Percentiles rank a stretch among this genome's conserved stretches.
These are phyloP conservation scores for Trichoderma simmonsii DNA, from an alignment of 2,329 filamentous ascomycete species.

Conservation along the genomic window DNA sequence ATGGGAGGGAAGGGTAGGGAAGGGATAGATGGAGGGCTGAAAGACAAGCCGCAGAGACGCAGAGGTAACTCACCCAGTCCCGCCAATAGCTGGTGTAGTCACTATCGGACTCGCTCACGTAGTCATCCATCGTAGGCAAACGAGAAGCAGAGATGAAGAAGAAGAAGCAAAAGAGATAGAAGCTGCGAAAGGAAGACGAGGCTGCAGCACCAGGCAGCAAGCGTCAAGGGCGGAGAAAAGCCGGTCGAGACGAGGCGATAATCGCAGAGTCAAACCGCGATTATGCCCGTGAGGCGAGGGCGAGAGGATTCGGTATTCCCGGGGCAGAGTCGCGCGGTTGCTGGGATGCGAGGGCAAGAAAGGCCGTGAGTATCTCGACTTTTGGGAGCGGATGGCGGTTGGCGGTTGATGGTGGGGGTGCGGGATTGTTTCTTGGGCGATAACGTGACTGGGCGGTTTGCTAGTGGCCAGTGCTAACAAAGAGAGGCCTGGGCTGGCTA, in stretches of 20 bases:
- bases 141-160: not conserved
- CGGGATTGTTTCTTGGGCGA: slow-evolving; percentile 11
- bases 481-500: not conserved
- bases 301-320: not conserved
- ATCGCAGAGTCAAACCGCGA: not conserved
- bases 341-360: not conserved
- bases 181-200: not conserved
- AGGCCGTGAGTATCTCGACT: not conserved
- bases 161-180: not conserved
- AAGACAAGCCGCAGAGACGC: not conserved
- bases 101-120: slow-evolving; percentile 95
- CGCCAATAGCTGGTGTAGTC: slow-evolving; percentile 99
- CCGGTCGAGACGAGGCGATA: not conserved
- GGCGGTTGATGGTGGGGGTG: slow-evolving; percentile 13
- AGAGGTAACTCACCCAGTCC: slow-evolving; percentile 77
- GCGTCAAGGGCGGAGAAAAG: not conserved
- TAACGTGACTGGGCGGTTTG: slow-evolving; percentile 11
- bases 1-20: not conserved
- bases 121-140: slow-evolving; percentile 79
- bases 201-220: slow-evolving; percentile 24
- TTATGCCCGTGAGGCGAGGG: not conserved
- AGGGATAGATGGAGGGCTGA: not conserved
- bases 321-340: not conserved
- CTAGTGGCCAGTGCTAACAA: not conserved
- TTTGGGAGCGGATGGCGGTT: not conserved